Evolutionary conservation across 2,329 filamentous ascomycete species (phyloP).

Genomic region (Xylariaceae sp.): DNA sequence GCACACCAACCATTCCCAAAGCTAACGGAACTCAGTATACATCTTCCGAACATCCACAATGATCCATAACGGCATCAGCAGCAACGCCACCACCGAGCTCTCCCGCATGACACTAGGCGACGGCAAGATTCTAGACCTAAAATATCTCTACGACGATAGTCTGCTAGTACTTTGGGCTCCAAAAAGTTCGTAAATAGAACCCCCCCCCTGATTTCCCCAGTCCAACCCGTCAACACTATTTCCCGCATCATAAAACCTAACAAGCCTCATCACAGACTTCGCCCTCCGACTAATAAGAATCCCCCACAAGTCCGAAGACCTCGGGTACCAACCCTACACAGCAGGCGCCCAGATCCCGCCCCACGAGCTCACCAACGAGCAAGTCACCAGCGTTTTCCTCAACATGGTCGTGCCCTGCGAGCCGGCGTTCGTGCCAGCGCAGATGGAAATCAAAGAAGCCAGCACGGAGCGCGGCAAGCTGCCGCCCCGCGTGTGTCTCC

Average conservation of each 20-base stretch:
- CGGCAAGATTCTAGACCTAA: conserved; percentile 55
- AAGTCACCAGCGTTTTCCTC: conserved; percentile 29
- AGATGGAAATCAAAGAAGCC: conserved; percentile 50
- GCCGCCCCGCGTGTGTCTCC: conserved; percentile 47
- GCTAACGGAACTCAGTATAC: conserved; percentile 43
- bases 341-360: conserved; percentile 18
- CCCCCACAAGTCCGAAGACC: conserved; percentile 36
- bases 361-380: conserved; percentile 31
- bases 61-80: conserved; percentile 58
- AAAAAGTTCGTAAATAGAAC: conserved; percentile 32
- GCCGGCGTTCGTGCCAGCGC: conserved; percentile 39
- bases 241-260: neutral
- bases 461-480: conserved; percentile 44
- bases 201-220: neutral
- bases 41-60: conserved; percentile 52
- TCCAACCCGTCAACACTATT: too few relatives aligned
- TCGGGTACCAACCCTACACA: conserved; percentile 38
- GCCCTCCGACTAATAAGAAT: conserved; percentile 34
- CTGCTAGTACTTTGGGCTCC: conserved; percentile 55
- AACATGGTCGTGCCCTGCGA: conserved; percentile 30
- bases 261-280: conserved; percentile 16
- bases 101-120: conserved; percentile 41
- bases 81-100: conserved; percentile 37
- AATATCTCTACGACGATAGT: conserved; percentile 61
- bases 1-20: neutral